Evolutionary conservation across 139 green algal species (phyloP), one percentile per base, ranked within the genome.

Genomic region (Haematococcus lacustris): DNA sequence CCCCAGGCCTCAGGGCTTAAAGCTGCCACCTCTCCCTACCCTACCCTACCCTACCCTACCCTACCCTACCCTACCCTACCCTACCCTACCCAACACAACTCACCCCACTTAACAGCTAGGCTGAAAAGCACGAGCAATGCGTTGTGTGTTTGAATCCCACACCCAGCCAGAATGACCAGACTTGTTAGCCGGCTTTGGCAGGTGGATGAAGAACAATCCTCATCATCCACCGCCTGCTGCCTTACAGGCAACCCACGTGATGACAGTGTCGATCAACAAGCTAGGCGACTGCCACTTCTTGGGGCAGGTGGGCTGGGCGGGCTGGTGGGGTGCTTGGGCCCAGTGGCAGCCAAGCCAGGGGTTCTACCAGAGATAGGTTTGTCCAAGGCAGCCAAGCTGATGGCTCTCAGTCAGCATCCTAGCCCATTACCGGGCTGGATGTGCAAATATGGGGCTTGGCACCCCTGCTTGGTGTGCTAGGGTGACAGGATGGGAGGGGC

Each of bases 261-360:
- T 66, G 3, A 40, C 30, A n/a, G 59, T 66, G n/a, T 66, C 59
- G n/a, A 39, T 66, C 59, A 66, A 66, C 59, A 66, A 66, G 59
- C 59, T 66, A 3, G 59, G 59, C 2, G 59, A 66, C 59, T 23
- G 28, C 23, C 21, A 39, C 3, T 66, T 40, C 59, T 26, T 53
- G 9, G 9, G 9, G 43, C 9, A 17, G 43, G 43, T 53, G 43
- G 17, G 43, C 17, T 53, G 9, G 43, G 43, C 43, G 9, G 17
- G 17, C 9, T 17, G 43, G 17, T 53, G 9, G 43, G 9, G 43
- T 53, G 43, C 9, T 28, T 53, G 43, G 43, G 43, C 43, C 43
- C 9, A 53, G 17, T 17, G 17, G 43, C 9, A 17, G 9, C 9
- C 43, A 53, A 53, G 43, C 17, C 9, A 28, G 9, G 9, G 43